Evolutionary conservation across 2,329 filamentous ascomycete species (phyloP).

Genomic region (Alternaria hordeiaustralica): DNA sequence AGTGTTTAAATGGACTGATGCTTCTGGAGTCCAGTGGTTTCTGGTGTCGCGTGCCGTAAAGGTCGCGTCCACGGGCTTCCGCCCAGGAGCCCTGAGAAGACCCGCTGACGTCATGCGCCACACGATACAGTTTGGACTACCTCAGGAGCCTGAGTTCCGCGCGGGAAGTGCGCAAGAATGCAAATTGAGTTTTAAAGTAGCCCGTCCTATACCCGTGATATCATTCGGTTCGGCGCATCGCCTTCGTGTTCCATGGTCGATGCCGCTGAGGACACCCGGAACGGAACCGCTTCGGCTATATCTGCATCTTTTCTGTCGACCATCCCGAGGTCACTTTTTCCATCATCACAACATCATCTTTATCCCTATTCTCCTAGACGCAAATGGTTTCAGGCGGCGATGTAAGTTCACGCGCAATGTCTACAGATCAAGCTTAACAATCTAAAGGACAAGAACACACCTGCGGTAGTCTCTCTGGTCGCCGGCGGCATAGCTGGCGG

Average conservation of each 20-base stretch:
- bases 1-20: neutral
- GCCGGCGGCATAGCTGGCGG: constrained; percentile 50
- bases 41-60: neutral
- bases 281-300: constrained; percentile 4
- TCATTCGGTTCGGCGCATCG: neutral
- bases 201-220: neutral
- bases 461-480: constrained; percentile 46
- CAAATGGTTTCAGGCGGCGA: constrained; percentile 43
- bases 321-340: constrained; percentile 8
- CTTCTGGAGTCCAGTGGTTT: neutral
- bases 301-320: constrained; percentile 13
- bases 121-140: neutral
- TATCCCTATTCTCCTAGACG: neutral
- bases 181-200: neutral
- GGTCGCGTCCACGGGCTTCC: neutral
- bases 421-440: neutral
- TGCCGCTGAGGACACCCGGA: constrained; percentile 1
- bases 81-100: neutral
- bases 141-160: neutral
- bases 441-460: constrained; percentile 45
- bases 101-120: neutral
- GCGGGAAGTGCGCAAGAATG: neutral
- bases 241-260: neutral
- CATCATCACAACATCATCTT: constrained; percentile 24
- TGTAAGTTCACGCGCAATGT: constrained; percentile 15